Evolutionary conservation across 1,284 basidiomycete species (phyloP).

Genomic region (Phylloboletellus chloephorus): DNA sequence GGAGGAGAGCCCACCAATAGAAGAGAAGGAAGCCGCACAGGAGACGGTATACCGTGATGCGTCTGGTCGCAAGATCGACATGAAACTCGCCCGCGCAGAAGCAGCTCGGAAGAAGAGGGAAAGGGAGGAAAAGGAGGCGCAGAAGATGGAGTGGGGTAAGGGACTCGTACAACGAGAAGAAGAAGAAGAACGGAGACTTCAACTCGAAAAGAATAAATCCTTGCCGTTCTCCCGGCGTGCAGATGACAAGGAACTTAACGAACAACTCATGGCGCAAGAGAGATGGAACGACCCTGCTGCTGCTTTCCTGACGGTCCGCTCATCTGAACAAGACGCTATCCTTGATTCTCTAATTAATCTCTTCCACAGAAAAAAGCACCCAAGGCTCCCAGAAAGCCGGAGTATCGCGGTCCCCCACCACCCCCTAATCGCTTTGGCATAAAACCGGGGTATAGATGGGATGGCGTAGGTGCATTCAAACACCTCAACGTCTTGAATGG

Average conservation of each 20-base stretch:
- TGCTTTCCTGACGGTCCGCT: constrained; percentile 80
- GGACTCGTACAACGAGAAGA: constrained; percentile 86
- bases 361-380: constrained; percentile 57
- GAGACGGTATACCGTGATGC: constrained; percentile 95
- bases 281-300: constrained; percentile 95
- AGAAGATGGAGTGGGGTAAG: constrained; percentile 96
- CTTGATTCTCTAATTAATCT: constrained; percentile 5
- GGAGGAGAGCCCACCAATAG: constrained; percentile 49
- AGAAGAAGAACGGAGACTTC: constrained; percentile 54
- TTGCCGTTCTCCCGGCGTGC: constrained; percentile 72
- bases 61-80: constrained; percentile 84
- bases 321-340: background rate
- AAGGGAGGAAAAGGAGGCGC: constrained; percentile 75
- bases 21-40: constrained; percentile 61
- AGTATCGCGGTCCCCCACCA: constrained; percentile 83
- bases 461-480: constrained; percentile 76
- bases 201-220: constrained; percentile 63
- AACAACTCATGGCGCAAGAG: constrained; percentile 71
- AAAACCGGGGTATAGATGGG: constrained; percentile 94
- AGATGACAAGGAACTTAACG: constrained; percentile 84
- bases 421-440: constrained; percentile 95
- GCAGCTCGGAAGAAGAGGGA: constrained; percentile 74
- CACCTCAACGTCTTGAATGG: constrained; percentile 4
- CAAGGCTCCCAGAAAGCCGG: constrained; percentile 75
- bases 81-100: constrained; percentile 78